Base-by-base conservation (phyloP, 2,329 filamentous ascomycete species). In the Aulographum hederae region DNA sequence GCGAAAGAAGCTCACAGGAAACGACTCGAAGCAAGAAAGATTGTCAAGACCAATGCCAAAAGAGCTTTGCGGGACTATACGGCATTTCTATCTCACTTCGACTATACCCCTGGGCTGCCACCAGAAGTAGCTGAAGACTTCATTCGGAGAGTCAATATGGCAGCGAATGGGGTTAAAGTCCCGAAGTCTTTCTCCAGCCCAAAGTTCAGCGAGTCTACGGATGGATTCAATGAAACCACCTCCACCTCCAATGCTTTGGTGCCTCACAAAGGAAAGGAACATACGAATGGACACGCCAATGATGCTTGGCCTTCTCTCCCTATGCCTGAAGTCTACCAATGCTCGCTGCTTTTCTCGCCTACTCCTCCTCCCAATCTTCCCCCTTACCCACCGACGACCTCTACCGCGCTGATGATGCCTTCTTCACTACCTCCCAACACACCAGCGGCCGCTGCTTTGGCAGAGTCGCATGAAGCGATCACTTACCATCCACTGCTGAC, bases 401-500 rank as follows among this genome's bases (percentile, higher is more conserved):
- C 43, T 34, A 11, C 51, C 42, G 31, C 37, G 44, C 25, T 36
- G 52, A 3, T 45, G 20, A 32, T 16, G 6, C 26, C 19, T 13
- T 31, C 32, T 25, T 32, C 26, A 6, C 26, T 6, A 46, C 18
- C 40, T 41, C 11, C 38, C 37, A 12, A 31, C 38, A 16, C 39
- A 37, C 18, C 50, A 12, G 52, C 57, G 26, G 52, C 53, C 30
- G 41, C 43, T 18, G 46, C 47, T 33, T 46, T 50, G 28, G 48
- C 56, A 8, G 57, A 62, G 34, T 60, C 56, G 32, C 61, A 68
- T 27, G 78, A 82, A 53, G 65, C 66, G 26, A 63, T 80, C 18
- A 89, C 79, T 1, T 89, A 81, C 47, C 81, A 91, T 44, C 82
- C 81, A 0, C 63, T 89, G 6, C 61, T 91, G 8, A 72, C 72